Conservation (phyloP, 208 protist genomes). For the Leishmania gerbilli region DNA sequence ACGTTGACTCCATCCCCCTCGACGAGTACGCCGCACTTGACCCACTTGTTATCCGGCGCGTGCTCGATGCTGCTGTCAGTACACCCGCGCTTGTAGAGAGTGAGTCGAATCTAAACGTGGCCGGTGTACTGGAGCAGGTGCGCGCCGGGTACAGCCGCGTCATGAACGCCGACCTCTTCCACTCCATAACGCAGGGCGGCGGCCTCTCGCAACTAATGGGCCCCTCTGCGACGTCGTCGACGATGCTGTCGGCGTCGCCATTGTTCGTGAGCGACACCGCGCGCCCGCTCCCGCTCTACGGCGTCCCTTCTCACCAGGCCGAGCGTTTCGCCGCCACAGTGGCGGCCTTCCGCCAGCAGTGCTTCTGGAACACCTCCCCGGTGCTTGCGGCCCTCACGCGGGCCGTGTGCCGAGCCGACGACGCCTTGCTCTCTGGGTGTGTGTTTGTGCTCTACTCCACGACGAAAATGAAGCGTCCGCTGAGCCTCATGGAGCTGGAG, state of each 20-base stretch:
- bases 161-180: conserved; percentile 89
- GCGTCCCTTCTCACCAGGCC: conserved; percentile 40
- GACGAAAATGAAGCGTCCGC: conserved; percentile 54
- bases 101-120: conserved; percentile 75
- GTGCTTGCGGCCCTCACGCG: conserved; percentile 62
- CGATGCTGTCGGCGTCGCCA: conserved; percentile 15
- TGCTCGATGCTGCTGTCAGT: conserved; percentile 70
- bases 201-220: conserved; percentile 51
- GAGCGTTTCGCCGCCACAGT: conserved; percentile 53
- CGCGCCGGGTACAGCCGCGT: conserved; percentile 85
- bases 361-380: conserved; percentile 54
- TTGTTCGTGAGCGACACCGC: conserved; percentile 28
- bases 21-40: conserved; percentile 90
- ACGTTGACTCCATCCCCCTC: conserved; percentile 94
- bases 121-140: conserved; percentile 75
- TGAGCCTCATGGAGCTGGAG: conserved; percentile 88
- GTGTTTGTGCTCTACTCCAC: conserved; percentile 73
- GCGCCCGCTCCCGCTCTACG: conserved; percentile 42
- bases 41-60: conserved; percentile 54
- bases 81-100: conserved; percentile 73
- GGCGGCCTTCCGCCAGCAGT: conserved; percentile 51
- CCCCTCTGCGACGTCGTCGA: conserved; percentile 3
- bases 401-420: conserved; percentile 72
- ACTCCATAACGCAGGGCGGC: conserved; percentile 55
- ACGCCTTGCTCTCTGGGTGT: conserved; percentile 59